These are phyloP conservation scores for Boletus vinaceobasis DNA, from an alignment of 768 basidiomycete genomes.

Conservation along the genomic window DNA sequence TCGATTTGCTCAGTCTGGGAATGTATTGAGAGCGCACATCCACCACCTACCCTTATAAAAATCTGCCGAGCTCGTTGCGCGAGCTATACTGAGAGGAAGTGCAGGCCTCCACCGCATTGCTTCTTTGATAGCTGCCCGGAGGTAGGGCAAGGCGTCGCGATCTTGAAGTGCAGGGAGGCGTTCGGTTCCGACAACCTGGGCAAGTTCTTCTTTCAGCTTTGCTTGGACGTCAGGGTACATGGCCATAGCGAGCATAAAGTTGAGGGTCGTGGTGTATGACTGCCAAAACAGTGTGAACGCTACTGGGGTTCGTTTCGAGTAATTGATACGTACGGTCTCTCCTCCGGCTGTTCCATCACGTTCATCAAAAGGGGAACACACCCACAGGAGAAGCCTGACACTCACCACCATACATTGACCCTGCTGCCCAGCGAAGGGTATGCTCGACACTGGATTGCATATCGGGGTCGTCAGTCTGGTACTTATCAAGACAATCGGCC, in stretches of 20 bases:
- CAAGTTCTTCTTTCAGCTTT: slow-evolving; percentile 53
- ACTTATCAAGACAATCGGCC: slow-evolving; percentile 12
- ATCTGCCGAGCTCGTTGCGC: slow-evolving; percentile 2
- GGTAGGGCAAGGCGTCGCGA: slow-evolving; percentile 45
- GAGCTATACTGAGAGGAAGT: slow-evolving; percentile 14
- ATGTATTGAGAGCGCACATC: background rate
- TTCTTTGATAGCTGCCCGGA: slow-evolving; percentile 43
- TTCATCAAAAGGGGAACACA: background rate
- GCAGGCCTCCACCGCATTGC: slow-evolving; percentile 5
- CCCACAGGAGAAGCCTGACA: background rate
- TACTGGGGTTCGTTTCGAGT: background rate
- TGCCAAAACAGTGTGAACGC: background rate
- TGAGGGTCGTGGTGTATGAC: slow-evolving; percentile 18
- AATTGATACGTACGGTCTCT: slow-evolving; percentile 1
- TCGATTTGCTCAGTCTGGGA: background rate
- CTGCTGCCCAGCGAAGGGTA: slow-evolving; percentile 15
- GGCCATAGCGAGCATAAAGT: slow-evolving; percentile 15
- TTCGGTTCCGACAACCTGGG: slow-evolving; percentile 41
- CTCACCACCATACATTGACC: slow-evolving; percentile 19
- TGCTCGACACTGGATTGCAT: slow-evolving; percentile 6
- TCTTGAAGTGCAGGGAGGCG: slow-evolving; percentile 40
- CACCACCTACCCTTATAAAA: slow-evolving; percentile 8
- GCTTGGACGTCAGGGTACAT: slow-evolving; percentile 42
- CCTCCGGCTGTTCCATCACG: background rate
- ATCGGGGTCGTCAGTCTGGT: slow-evolving; percentile 1